Conservation (phyloP, 164 flowering plant species). For the Cinnamomum micranthum region DNA sequence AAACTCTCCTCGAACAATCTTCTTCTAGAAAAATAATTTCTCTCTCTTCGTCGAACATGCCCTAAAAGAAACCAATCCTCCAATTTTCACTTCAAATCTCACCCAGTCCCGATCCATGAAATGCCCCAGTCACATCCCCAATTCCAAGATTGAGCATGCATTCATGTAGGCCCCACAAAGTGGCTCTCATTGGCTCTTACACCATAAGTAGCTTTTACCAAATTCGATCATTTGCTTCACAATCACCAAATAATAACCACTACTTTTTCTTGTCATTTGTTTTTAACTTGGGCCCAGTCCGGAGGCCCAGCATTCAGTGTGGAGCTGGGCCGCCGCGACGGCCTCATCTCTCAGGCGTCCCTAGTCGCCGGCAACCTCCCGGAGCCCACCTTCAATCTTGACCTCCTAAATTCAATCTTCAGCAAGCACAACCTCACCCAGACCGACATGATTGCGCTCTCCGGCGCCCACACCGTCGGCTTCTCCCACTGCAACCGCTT, state of each 20-base stretch:
- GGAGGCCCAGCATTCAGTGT: slow-evolving; percentile 64
- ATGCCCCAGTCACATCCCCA: too few species aligned
- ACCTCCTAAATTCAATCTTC: slow-evolving; percentile 41
- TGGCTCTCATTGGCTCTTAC: too few species aligned
- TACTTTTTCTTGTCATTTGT: background rate
- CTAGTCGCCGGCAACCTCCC: slow-evolving; percentile 60
- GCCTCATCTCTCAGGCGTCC: slow-evolving; percentile 56
- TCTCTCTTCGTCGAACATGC: too few species aligned
- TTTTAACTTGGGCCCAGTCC: slow-evolving; percentile 31
- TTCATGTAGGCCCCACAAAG: too few species aligned
- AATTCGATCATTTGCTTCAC: background rate
- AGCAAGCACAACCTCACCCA: slow-evolving; percentile 41
- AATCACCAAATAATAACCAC: background rate
- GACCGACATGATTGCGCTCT: slow-evolving; percentile 65
- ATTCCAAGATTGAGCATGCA: too few species aligned
- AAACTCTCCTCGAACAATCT: too few species aligned
- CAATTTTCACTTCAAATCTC: too few species aligned
- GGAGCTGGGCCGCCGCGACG: slow-evolving; percentile 73
- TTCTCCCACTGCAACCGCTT: slow-evolving; percentile 73
- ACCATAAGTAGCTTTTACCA: too few species aligned
- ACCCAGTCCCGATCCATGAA: too few species aligned
- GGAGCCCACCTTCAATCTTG: slow-evolving; percentile 37
- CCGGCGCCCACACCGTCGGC: slow-evolving; percentile 83
- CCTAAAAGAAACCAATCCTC: too few species aligned
- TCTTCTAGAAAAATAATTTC: too few species aligned